Base-by-base conservation (phyloP, 495 filamentous ascomycete species). In the Aspergillus conjunctus region DNA sequence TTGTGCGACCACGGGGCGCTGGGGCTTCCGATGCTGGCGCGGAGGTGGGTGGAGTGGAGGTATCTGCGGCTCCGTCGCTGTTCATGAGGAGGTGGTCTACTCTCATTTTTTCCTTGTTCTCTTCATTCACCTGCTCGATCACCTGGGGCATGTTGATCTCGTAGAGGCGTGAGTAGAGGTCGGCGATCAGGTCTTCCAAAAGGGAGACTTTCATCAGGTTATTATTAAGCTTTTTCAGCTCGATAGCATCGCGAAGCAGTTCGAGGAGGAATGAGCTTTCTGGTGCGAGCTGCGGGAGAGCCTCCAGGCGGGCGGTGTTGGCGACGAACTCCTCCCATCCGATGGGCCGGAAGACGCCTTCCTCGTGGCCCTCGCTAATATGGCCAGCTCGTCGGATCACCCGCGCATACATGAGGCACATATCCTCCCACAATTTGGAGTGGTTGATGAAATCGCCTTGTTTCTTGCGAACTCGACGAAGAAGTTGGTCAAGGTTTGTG, bases 221-320 rank as follows among this genome's bases (percentile, higher is more conserved):
- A 49, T 85, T 85, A 71, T 97, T 97, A 43, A 93, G 81, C 64
- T 91, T 93, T 68, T 96, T 96, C n/a, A 98, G 76, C 67, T 98
- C 93, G 50, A 90, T 79, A 7, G 86, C 86, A 56, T 99, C 95
- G 53, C 91, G 85, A 37, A 99, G 79, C 6, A 92, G 82, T 61
- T 89, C 88, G 2, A 97, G 78, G 15, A 80, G 68, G 1, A 71
- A 63, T 8, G 68, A 61, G 54, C 69, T 78, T 9, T 75, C 77
- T 1, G 71, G 68, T 1, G 73, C 63, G 1, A 78, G 69, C n/a
- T 84, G 71, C 34, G 68, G 63, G 67, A 84, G 80, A 15, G 65
- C 68, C 60, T 88, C 84, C 20, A 88, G 69, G 11, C 79, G 81
- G 34, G 74, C 77, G 21, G 79, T 79, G 60, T 85, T 85, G 48